A percentile compares a stretch with the other conserved stretches of the same genome.
These are phyloP conservation scores for Chenopodium suecicum DNA, from an alignment of 148 eudicot species.

Conservation along the genomic window DNA sequence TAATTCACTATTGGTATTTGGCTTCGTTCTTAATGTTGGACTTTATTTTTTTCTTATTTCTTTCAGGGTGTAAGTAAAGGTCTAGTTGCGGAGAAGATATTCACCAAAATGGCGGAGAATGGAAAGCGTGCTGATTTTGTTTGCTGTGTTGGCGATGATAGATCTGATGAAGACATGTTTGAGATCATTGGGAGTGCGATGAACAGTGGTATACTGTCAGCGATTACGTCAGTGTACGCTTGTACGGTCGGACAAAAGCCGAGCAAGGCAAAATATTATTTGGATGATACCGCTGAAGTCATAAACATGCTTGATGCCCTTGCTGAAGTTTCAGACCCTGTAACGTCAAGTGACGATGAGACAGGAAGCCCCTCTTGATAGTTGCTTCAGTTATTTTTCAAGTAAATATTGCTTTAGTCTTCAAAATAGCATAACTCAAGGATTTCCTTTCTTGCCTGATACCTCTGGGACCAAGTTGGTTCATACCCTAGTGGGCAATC, in stretches of 20 bases:
- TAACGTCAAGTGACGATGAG: constrained; percentile 6
- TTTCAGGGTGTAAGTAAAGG: constrained; percentile 39
- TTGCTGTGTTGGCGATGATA: constrained; percentile 32
- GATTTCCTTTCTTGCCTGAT: background rate
- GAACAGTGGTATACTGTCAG: constrained; percentile 20
- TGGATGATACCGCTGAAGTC: constrained; percentile 35
- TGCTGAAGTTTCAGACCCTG: constrained; percentile 31
- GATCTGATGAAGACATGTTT: constrained; percentile 41
- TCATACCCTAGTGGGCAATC: background rate
- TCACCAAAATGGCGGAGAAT: constrained; percentile 27
- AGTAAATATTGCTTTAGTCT: constrained; percentile 1
- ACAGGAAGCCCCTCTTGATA: constrained; percentile 6
- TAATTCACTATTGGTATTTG: background rate
- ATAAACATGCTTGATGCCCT: constrained; percentile 33
- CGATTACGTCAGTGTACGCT: constrained; percentile 32
- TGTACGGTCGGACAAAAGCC: constrained; percentile 40
- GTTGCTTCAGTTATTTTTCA: constrained; percentile 7
- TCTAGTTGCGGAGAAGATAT: constrained; percentile 33
- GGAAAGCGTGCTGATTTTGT: constrained; percentile 34
- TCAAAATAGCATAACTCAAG: background rate
- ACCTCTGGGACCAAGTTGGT: background rate
- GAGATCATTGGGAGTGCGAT: constrained; percentile 31
- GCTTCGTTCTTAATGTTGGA: background rate
- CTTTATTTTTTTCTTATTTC: background rate
- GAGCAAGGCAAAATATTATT: constrained; percentile 35